Base-by-base conservation (phyloP, 805 yeast species). In the Saccharomycopsis olivae region DNA sequence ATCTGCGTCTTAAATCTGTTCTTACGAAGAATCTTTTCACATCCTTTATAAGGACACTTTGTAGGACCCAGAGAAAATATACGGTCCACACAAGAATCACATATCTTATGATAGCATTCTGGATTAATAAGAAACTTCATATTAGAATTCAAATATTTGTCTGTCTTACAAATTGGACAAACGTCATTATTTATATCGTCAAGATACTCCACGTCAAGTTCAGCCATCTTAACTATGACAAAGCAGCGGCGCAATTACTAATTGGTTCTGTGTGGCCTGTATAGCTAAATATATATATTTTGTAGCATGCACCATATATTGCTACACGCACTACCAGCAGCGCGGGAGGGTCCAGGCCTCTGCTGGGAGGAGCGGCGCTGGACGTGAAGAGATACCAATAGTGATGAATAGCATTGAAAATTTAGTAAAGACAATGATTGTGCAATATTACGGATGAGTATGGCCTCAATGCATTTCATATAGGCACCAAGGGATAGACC, bases 101-200 rank as follows among this genome's bases (percentile, higher is more conserved):
- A 92, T 59, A 92, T 89, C 66, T 86, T 89, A 57, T 92, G 99
- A 56, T 92, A 92, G 61, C 99, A 92, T 58, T 92, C 98, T 0
- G 97, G 95, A 53, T 92, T 92, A 48, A 92, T 87, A 40, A 89
- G 72, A 55, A 92, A 89, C 49, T 71, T 76, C 79, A 92, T 82
- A 51, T 88, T 86, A 19, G 97, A 97, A 33, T 95, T 85, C 46
- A 92, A 68, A 58, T 92, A 92, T 57, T 88, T 66, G 60, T 89
- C 95, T 35, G 96, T 86, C 61, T 89, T 86, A 68, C 99, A 92
- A 53, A 92, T 86, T 23, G 97, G 97, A 66, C 99, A 92, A 76
- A 88, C 81, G 58, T 85, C 95, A 65, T 68, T 67, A 39, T 71
- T 55, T 45, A 69, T 59, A 41, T 73, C 80, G 39, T 70, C 78